phyloP scores from a whole-genome alignment of 768 basidiomycete genomes.

The Suillus bovinus region DNA sequence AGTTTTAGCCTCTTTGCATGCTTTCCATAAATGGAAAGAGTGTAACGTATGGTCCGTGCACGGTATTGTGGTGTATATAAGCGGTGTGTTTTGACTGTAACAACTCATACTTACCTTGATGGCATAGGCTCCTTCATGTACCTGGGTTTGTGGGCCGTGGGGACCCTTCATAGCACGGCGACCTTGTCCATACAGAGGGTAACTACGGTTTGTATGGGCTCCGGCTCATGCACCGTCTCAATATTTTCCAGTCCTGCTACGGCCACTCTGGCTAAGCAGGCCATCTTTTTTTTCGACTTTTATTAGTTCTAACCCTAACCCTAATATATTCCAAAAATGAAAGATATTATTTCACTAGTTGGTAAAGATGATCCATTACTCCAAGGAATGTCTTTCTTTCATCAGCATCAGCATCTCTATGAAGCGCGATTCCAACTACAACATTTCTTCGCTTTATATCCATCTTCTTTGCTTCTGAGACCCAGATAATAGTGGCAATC shows the following conservation, averaged over 20 bases:
- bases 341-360: conserved; percentile 26
- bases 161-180: conserved; percentile 57
- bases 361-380: conserved; percentile 50
- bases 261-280: conserved; percentile 56
- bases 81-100: rapidly evolving
- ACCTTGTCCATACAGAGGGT: conserved; percentile 52
- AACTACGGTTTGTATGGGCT: conserved; percentile 51
- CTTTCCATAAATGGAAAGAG: not conserved
- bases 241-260: conserved; percentile 77
- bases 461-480: conserved; percentile 42
- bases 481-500: conserved; percentile 84
- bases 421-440: conserved; percentile 74
- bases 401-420: conserved; percentile 36
- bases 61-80: conserved; percentile 14
- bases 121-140: conserved; percentile 56
- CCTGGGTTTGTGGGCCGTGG: conserved; percentile 56
- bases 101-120: conserved; percentile 63
- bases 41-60: conserved; percentile 26
- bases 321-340: conserved; percentile 6
- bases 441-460: conserved; percentile 55
- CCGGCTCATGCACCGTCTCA: conserved; percentile 76
- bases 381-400: conserved; percentile 49
- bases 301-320: conserved; percentile 29
- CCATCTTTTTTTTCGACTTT: conserved; percentile 32
- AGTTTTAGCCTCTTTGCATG: not conserved